A percentile compares a stretch with the other conserved stretches of the same genome.
Conservation (phyloP, 2,329 filamentous ascomycete species). For the Tolypocladium album region DNA sequence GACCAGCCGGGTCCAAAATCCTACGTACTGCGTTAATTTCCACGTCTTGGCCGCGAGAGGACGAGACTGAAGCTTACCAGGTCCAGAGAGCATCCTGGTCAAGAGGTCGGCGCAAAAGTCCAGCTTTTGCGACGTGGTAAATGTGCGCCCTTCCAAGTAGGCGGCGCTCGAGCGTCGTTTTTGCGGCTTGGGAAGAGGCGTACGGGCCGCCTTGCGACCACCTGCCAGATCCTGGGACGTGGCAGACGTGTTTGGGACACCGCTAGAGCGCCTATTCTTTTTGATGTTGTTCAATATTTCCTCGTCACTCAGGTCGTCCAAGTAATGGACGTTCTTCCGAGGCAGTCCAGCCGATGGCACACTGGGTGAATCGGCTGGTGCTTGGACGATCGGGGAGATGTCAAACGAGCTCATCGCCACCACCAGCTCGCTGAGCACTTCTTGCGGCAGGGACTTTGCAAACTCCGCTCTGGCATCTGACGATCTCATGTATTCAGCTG, state of each 20-base stretch:
- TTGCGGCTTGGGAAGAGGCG: constrained; percentile 21
- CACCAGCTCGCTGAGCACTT: constrained; percentile 52
- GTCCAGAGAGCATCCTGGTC: constrained; percentile 49
- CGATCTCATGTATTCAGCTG: constrained; percentile 51
- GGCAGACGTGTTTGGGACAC: constrained; percentile 5
- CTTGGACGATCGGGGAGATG: constrained; percentile 20
- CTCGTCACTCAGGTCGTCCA: constrained; percentile 32
- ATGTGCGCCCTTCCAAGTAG: constrained; percentile 18
- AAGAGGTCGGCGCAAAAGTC: constrained; percentile 49
- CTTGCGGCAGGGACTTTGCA: constrained; percentile 49
- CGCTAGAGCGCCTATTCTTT: constrained; percentile 30
- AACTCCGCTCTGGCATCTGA: constrained; percentile 46
- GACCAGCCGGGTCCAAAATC: constrained; percentile 57
- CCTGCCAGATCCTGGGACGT: constrained; percentile 11
- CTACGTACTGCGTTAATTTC: constrained; percentile 18
- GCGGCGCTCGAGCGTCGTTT: constrained; percentile 24
- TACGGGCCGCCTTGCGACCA: constrained; percentile 16
- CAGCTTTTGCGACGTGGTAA: constrained; percentile 34
- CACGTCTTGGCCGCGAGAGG: not conserved
- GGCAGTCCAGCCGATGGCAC: constrained; percentile 10
- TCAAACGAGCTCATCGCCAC: constrained; percentile 50
- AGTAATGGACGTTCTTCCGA: constrained; percentile 38
- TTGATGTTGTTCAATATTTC: constrained; percentile 20
- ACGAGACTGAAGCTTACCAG: constrained; percentile 28
- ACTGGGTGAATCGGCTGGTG: constrained; percentile 9